Conservation (phyloP, 371 early-diverging fungal species). For the Capillidium heterosporum region DNA sequence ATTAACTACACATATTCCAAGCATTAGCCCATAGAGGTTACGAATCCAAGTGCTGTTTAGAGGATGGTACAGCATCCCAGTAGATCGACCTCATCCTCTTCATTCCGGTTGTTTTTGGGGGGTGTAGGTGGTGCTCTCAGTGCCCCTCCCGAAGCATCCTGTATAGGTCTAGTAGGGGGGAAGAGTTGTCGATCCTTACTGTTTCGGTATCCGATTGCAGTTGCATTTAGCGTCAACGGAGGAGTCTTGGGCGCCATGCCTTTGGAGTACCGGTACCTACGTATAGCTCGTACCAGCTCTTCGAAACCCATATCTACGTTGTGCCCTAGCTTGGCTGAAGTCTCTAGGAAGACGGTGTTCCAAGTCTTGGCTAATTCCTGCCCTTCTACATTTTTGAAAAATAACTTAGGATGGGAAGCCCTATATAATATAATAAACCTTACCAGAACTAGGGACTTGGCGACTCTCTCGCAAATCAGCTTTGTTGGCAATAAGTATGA, state of each 20-base stretch:
- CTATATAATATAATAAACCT: not conserved
- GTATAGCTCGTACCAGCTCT: constrained; percentile 33
- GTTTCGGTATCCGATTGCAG: too few species aligned
- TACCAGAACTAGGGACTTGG: constrained; percentile 39
- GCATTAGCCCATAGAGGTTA: too few species aligned
- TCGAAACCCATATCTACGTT: constrained; percentile 61
- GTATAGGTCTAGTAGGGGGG: not conserved
- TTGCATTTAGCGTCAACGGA: not conserved
- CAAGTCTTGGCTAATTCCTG: constrained; percentile 38
- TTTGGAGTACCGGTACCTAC: not conserved
- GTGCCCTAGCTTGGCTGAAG: constrained; percentile 63
- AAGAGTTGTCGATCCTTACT: not conserved
- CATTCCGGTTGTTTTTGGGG: not conserved
- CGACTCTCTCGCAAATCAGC: constrained; percentile 66
- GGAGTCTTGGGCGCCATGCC: not conserved
- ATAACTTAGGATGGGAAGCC: not conserved
- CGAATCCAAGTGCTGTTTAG: not conserved
- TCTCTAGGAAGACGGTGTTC: constrained; percentile 60
- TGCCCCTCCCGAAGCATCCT: not conserved
- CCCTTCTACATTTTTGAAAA: constrained; percentile 22
- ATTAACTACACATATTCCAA: not conserved
- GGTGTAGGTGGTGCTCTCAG: not conserved
- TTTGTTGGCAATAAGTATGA: constrained; percentile 73
- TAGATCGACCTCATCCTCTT: not conserved
- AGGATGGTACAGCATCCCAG: not conserved